These are phyloP conservation scores for Pleurotus citrinopileatus DNA, from an alignment of 768 basidiomycete species.

Conservation along the genomic window DNA sequence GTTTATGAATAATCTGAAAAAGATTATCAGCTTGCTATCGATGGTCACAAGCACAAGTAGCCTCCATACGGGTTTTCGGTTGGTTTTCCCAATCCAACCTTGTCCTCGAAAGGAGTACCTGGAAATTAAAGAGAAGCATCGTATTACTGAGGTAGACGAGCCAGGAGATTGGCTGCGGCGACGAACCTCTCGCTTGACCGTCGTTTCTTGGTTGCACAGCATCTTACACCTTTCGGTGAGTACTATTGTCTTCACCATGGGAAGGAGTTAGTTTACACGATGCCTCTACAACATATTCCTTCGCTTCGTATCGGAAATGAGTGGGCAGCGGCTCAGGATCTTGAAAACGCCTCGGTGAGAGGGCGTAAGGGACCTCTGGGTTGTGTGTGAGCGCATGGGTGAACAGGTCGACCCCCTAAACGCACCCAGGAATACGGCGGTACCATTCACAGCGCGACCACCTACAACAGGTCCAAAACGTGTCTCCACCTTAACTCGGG, in stretches of 20 bases:
- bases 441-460: constrained; percentile 56
- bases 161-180: background rate
- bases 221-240: constrained; percentile 34
- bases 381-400: background rate
- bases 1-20: constrained; percentile 60
- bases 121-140: background rate
- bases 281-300: constrained; percentile 59
- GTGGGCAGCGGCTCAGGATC: constrained; percentile 58
- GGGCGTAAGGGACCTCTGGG: constrained; percentile 71
- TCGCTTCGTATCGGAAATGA: constrained; percentile 52
- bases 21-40: background rate
- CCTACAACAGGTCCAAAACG: constrained; percentile 55
- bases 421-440: constrained; percentile 64
- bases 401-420: background rate
- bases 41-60: background rate
- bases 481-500: constrained; percentile 49
- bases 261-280: constrained; percentile 39
- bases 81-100: constrained; percentile 64
- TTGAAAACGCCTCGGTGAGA: constrained; percentile 61
- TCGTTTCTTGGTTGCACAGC: constrained; percentile 61
- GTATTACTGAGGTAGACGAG: background rate
- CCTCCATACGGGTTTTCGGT: constrained; percentile 64
- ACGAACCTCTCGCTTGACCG: constrained; percentile 56
- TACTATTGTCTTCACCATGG: background rate
- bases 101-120: constrained; percentile 52